phyloP scores from a whole-genome alignment of 345 rosid genomes.

The Eucalyptus tenuipes region DNA sequence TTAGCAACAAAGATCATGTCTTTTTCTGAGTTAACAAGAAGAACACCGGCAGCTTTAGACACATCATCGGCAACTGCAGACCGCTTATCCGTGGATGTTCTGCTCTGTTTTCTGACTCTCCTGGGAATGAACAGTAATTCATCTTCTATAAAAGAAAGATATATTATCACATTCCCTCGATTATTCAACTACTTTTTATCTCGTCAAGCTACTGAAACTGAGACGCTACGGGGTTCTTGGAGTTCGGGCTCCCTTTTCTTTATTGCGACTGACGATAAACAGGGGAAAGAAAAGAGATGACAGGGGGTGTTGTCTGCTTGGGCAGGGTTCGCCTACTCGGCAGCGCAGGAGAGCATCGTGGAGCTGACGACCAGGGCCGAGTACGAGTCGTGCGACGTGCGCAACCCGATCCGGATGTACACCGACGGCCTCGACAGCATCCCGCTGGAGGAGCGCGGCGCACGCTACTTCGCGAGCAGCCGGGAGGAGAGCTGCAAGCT shows the following conservation, averaged over 20 bases:
- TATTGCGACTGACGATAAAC: neutral
- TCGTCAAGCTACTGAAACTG: neutral
- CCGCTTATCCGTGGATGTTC: neutral
- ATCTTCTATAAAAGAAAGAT: neutral
- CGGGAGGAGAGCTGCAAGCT: constrained; percentile 31
- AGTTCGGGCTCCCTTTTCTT: neutral
- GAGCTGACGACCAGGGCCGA: constrained; percentile 41
- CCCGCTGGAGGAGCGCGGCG: constrained; percentile 24
- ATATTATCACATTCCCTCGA: neutral
- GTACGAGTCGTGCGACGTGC: constrained; percentile 37
- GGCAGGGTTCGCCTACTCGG: constrained; percentile 49
- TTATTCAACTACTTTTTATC: neutral
- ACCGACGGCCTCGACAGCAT: constrained; percentile 28
- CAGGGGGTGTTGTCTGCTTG: neutral
- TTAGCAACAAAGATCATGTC: neutral
- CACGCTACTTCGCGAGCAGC: constrained; percentile 43
- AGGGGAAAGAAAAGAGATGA: neutral
- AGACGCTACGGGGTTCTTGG: neutral
- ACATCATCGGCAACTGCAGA: neutral
- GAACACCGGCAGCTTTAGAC: neutral
- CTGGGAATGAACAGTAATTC: neutral
- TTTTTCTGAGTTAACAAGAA: neutral
- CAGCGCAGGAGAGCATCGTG: constrained; percentile 25
- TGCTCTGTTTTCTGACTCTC: neutral
- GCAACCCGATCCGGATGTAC: constrained; percentile 38